A percentile compares a stretch with the other conserved stretches of the same genome.
Evolutionary conservation across 2,329 filamentous ascomycete genomes (phyloP).

Genomic region (Sphaceloma murrayae): DNA sequence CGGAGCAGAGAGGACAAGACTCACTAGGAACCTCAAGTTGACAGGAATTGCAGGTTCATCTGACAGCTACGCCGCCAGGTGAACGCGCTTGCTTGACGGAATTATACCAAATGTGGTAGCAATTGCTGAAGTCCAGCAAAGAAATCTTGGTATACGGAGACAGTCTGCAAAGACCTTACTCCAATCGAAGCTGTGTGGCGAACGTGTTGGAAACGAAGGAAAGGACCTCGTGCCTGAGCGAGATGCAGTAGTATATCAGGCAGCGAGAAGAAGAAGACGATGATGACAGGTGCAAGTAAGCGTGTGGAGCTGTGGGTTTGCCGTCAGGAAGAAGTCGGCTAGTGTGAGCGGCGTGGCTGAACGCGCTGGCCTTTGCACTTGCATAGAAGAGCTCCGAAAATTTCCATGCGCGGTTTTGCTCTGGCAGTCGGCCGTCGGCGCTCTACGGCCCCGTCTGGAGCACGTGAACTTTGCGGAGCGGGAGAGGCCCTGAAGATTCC

Average conservation of each 20-base stretch:
- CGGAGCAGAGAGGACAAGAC: neutral
- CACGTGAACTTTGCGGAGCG: too few species aligned
- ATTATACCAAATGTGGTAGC: neutral
- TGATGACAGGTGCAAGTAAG: slow-evolving; percentile 9
- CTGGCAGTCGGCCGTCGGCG: too few species aligned
- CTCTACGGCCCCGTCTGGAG: too few species aligned
- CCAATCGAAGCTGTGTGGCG: neutral
- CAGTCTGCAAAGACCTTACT: slow-evolving; percentile 11
- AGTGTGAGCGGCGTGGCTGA: slow-evolving; percentile 5
- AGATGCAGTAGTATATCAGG: slow-evolving; percentile 14
- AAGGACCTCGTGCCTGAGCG: slow-evolving; percentile 2
- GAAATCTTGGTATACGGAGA: too few species aligned
- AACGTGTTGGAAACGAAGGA: neutral
- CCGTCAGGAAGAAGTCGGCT: slow-evolving; percentile 1
- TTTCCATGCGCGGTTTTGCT: neutral
- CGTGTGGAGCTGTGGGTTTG: slow-evolving; percentile 12
- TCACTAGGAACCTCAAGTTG: slow-evolving; percentile 20
- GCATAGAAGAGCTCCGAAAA: slow-evolving; percentile 12
- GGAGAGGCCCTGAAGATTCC: too few species aligned
- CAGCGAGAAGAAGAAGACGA: slow-evolving; percentile 5
- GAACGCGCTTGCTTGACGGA: slow-evolving; percentile 65
- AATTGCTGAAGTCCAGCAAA: slow-evolving; percentile 1
- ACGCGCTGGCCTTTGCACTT: too few species aligned
- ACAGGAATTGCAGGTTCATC: slow-evolving; percentile 83
- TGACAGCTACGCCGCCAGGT: slow-evolving; percentile 84